A percentile compares a stretch with the other conserved stretches of the same genome.
Conservation (phyloP, 176 grass and related monocot genomes). For the Tillandsia fasciculata region DNA sequence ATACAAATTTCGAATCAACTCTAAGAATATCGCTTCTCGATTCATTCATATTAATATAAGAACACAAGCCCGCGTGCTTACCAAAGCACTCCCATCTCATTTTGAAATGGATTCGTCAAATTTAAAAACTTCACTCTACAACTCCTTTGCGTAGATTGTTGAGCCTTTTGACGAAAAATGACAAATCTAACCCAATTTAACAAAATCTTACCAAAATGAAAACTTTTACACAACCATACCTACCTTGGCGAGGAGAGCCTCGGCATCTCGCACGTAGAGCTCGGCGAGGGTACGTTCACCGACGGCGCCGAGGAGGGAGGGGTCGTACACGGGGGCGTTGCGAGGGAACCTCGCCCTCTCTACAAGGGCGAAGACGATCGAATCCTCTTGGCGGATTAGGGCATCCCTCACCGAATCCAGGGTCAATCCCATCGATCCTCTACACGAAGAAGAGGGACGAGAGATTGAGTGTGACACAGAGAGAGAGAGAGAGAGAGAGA, state of each 20-base stretch:
- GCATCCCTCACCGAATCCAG: conserved; percentile 59
- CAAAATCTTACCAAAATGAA: too few relatives aligned
- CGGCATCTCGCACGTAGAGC: conserved; percentile 49
- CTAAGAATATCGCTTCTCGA: not conserved
- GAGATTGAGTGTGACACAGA: not conserved
- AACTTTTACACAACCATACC: not conserved
- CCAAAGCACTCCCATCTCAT: too few relatives aligned
- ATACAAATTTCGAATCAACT: conserved; percentile 12
- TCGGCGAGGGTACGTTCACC: conserved; percentile 41
- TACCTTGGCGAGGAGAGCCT: conserved; percentile 64
- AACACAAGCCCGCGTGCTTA: too few relatives aligned
- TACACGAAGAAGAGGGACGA: not conserved
- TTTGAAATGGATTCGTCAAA: too few relatives aligned
- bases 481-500: not conserved
- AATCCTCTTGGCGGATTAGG: conserved; percentile 78
- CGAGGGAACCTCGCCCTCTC: conserved; percentile 60
- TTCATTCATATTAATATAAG: too few relatives aligned
- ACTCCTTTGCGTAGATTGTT: too few relatives aligned
- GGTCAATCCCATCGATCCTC: conserved; percentile 20
- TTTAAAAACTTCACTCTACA: too few relatives aligned
- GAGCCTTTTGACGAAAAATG: too few relatives aligned
- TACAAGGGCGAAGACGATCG: conserved; percentile 81
- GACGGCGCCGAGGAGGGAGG: conserved; percentile 6
- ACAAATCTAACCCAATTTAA: too few relatives aligned
- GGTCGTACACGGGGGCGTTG: conserved; percentile 52